phyloP scores from a whole-genome alignment of 495 filamentous ascomycete genomes.

The Penicillium coprophilum region DNA sequence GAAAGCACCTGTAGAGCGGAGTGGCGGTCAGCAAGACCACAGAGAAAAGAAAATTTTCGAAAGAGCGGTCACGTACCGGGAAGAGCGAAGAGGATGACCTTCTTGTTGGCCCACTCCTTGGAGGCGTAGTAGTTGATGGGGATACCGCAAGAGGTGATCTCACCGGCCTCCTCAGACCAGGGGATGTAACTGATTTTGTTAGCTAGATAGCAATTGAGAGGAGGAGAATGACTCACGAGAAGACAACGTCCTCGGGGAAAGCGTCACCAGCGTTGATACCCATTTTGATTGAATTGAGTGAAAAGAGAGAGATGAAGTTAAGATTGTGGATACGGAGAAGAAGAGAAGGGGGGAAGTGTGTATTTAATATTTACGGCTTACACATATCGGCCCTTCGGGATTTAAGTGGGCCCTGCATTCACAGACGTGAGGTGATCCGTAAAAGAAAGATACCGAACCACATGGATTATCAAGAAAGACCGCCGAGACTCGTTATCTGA shows the following conservation, averaged over 20 bases:
- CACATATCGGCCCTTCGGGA: slow-evolving; percentile 38
- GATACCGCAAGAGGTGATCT: slow-evolving; percentile 73
- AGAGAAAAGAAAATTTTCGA: slow-evolving; percentile 6
- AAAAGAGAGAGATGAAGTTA: slow-evolving; percentile 5
- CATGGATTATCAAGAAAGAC: slow-evolving; percentile 45
- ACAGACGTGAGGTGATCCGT: slow-evolving; percentile 37
- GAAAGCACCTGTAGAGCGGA: slow-evolving; percentile 65
- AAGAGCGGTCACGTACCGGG: slow-evolving; percentile 57
- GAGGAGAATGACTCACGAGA: slow-evolving; percentile 54
- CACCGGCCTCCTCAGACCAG: slow-evolving; percentile 59
- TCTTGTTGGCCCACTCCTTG: slow-evolving; percentile 84
- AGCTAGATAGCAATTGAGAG: slow-evolving; percentile 11
- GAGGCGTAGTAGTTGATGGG: slow-evolving; percentile 79
- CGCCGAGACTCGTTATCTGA: slow-evolving; percentile 32
- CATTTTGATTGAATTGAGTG: slow-evolving; percentile 13
- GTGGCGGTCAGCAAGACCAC: slow-evolving; percentile 24
- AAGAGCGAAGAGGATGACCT: slow-evolving; percentile 86
- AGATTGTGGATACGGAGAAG: slow-evolving; percentile 16
- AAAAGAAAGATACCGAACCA: slow-evolving; percentile 48
- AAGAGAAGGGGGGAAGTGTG: slow-evolving; percentile 12
- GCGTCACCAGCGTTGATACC: slow-evolving; percentile 75
- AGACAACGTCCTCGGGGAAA: slow-evolving; percentile 78
- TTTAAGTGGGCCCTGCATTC: slow-evolving; percentile 12
- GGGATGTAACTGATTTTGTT: slow-evolving; percentile 61
- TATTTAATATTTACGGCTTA: slow-evolving; percentile 25